A percentile compares a stretch with the other conserved stretches of the same genome.
Evolutionary conservation across 352 stramenopile genomes (phyloP).

Genomic region (Globisporangium nagaii): DNA sequence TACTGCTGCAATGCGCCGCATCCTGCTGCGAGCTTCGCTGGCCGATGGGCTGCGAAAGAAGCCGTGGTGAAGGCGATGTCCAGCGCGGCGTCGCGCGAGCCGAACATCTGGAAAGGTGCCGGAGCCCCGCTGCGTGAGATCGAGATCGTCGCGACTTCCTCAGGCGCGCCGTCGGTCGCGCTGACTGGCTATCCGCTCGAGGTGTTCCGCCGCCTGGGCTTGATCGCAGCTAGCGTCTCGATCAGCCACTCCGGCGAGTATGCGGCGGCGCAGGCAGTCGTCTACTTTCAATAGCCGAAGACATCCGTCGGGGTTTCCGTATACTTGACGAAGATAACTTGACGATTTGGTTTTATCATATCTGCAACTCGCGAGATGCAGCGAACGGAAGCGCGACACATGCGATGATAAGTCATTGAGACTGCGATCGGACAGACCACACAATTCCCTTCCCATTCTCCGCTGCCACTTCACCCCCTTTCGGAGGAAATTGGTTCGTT

Average conservation of each 20-base stretch:
- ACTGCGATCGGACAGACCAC: too few relatives aligned
- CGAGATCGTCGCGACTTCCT: conserved; percentile 79
- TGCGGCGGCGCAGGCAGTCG: conserved; percentile 79
- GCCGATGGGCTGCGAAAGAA: conserved; percentile 86
- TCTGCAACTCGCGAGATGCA: too few relatives aligned
- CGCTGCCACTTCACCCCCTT: too few relatives aligned
- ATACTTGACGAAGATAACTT: not conserved
- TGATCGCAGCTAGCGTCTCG: conserved; percentile 76
- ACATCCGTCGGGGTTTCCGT: not conserved
- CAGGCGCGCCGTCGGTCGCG: conserved; percentile 67
- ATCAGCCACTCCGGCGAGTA: conserved; percentile 89
- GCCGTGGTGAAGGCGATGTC: conserved; percentile 90
- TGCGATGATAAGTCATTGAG: too few relatives aligned
- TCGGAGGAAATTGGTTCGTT: too few relatives aligned
- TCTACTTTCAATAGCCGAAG: conserved; percentile 39
- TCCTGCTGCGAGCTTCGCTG: conserved; percentile 81
- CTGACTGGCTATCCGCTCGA: conserved; percentile 72
- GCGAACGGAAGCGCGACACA: too few relatives aligned
- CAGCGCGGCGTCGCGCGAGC: conserved; percentile 51
- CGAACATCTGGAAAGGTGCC: conserved; percentile 70
- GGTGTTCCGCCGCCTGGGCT: conserved; percentile 70
- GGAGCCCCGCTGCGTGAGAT: conserved; percentile 78
- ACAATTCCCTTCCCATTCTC: too few relatives aligned
- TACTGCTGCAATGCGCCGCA: conserved; percentile 81
- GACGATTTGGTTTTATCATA: too few relatives aligned